Percentiles rank a stretch among this genome's conserved stretches.
Conservation (phyloP, 148 eudicot genomes). For the Vaccinium darrowii region DNA sequence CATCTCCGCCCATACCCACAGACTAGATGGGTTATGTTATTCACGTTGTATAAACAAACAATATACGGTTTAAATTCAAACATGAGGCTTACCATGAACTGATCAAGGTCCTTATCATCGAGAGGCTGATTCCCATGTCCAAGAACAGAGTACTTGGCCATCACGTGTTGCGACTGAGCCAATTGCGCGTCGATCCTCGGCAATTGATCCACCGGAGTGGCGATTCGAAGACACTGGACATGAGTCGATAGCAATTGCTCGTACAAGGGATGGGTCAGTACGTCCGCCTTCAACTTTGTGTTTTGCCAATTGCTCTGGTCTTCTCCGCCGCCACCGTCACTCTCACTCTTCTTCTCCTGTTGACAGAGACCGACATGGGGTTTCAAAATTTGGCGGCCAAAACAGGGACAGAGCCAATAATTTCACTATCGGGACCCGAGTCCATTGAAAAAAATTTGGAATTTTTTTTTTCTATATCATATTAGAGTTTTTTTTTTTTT, state of each 20-base stretch:
- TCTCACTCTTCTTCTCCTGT: constrained; percentile 18
- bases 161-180: constrained; percentile 68
- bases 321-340: constrained; percentile 15
- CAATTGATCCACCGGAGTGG: constrained; percentile 88
- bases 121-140: constrained; percentile 35
- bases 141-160: constrained; percentile 63
- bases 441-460: too few relatives aligned
- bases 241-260: constrained; percentile 83
- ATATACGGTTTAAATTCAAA: not conserved
- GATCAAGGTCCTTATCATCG: constrained; percentile 84
- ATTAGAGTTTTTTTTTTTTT: too few relatives aligned
- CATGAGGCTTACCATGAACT: constrained; percentile 61
- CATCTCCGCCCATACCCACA: too few relatives aligned
- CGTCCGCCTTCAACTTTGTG: constrained; percentile 63
- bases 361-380: not conserved
- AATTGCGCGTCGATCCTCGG: constrained; percentile 90
- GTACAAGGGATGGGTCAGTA: constrained; percentile 67
- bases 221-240: constrained; percentile 73
- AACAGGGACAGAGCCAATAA: not conserved
- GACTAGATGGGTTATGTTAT: too few relatives aligned
- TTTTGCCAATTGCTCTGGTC: constrained; percentile 41
- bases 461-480: too few relatives aligned
- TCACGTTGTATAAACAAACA: not conserved
- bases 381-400: not conserved
- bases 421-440: too few relatives aligned